phyloP scores from a whole-genome alignment of 1,139 yeast genomes.

The Yamadazyma jaroonii region DNA sequence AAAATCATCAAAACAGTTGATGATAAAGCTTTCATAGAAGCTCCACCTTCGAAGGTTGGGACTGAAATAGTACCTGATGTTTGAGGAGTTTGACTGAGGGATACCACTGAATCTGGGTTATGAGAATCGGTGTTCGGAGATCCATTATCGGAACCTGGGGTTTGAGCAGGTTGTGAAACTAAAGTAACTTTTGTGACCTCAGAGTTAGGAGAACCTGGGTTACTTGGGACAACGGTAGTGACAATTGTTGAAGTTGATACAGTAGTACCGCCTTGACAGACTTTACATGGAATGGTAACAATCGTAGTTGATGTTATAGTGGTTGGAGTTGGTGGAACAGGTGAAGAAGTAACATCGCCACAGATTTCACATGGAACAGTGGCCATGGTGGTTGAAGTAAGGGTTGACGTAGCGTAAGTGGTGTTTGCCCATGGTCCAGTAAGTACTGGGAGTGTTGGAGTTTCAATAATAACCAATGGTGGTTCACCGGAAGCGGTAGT shows the following conservation, averaged over 20 bases:
- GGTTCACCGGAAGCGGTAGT: neutral
- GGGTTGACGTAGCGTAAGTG: neutral
- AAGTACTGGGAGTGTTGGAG: neutral
- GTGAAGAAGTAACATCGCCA: no score
- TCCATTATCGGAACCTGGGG: no score
- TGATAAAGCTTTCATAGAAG: no score
- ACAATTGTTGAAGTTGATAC: neutral
- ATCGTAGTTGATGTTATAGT: no score
- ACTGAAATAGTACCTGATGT: no score
- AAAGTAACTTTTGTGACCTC: no score
- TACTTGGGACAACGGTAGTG: conserved; percentile 13
- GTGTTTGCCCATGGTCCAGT: neutral
- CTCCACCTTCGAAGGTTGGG: no score
- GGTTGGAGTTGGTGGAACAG: neutral
- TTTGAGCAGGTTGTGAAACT: no score
- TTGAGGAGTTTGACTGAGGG: no score
- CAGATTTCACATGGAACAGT: neutral
- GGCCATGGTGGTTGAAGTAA: conserved; percentile 15
- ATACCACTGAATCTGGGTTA: no score
- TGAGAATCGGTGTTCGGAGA: no score
- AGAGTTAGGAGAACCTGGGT: neutral
- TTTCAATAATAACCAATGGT: neutral
- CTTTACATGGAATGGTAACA: neutral
- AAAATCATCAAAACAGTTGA: no score
- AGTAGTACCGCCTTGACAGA: conserved; percentile 22